Conservation (phyloP, 2,329 filamentous ascomycete genomes). For the Nannizzia gypsea region DNA sequence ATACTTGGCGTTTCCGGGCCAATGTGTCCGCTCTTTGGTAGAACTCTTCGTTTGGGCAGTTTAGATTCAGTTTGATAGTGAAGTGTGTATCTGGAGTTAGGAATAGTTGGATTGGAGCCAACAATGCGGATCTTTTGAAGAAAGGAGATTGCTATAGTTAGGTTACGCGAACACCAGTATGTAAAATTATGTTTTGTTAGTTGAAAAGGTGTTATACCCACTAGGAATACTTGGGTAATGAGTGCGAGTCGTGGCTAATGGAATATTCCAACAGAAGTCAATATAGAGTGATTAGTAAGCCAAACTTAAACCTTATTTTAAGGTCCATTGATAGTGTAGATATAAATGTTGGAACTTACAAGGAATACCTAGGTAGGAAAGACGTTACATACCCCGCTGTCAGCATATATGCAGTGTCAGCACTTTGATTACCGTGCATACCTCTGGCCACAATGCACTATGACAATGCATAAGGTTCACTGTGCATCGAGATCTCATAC, state of each 20-base stretch:
- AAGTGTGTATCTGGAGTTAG: not conserved
- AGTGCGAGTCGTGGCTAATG: too few species aligned
- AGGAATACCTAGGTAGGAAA: not conserved
- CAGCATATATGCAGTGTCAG: not conserved
- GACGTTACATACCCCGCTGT: not conserved
- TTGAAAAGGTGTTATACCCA: too few species aligned
- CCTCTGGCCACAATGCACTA: not conserved
- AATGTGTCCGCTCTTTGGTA: not conserved
- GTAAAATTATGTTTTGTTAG: not conserved
- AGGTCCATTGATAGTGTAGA: not conserved
- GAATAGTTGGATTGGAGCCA: not conserved
- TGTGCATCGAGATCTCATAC: not conserved
- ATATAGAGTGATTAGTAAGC: not conserved
- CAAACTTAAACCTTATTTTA: not conserved
- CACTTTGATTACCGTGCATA: not conserved
- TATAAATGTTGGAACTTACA: not conserved
- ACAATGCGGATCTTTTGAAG: too few species aligned
- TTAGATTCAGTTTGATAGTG: not conserved
- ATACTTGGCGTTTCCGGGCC: not conserved
- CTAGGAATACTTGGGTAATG: too few species aligned
- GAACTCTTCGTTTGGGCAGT: not conserved
- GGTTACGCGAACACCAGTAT: not conserved
- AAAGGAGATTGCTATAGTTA: not conserved
- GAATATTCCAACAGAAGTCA: too few species aligned
- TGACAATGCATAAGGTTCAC: not conserved